Percentiles rank a stretch among this genome's conserved stretches.
These are phyloP conservation scores for Dictyostelium purpureum DNA, from an alignment of 78 protist species.

Conservation along the genomic window DNA sequence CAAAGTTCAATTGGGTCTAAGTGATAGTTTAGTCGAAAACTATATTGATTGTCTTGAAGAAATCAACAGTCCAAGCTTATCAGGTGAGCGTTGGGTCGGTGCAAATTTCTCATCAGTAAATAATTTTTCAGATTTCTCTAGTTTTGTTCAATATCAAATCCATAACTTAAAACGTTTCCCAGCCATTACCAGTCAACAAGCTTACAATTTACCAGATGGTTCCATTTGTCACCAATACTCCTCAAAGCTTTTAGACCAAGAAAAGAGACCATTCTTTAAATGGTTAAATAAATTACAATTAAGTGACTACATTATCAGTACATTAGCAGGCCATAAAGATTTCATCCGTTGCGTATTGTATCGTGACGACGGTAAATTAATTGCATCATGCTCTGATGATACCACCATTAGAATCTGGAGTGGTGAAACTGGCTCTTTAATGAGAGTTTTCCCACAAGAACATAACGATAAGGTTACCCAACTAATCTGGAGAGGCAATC, in stretches of 20 bases:
- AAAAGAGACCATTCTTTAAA: neutral
- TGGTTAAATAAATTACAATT: conserved; percentile 61
- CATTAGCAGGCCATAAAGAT: conserved; percentile 68
- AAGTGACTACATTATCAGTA: conserved; percentile 30
- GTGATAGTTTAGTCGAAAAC: conserved; percentile 21
- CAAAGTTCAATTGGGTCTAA: conserved; percentile 13
- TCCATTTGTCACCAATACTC: conserved; percentile 18
- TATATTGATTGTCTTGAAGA: neutral
- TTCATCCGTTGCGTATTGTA: conserved; percentile 34
- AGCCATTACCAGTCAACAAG: conserved; percentile 33
- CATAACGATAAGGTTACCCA: conserved; percentile 47
- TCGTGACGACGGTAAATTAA: conserved; percentile 28
- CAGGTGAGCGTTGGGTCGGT: conserved; percentile 71
- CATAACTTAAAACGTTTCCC: conserved; percentile 46
- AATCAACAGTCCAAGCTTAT: conserved; percentile 25
- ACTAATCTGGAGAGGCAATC: conserved; percentile 42
- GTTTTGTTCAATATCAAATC: conserved; percentile 49
- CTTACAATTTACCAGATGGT: conserved; percentile 63
- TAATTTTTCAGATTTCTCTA: conserved; percentile 31
- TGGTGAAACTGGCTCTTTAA: conserved; percentile 49
- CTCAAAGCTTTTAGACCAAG: neutral
- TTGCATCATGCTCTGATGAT: conserved; percentile 68
- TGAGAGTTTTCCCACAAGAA: conserved; percentile 49
- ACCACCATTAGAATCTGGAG: conserved; percentile 53
- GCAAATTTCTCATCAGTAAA: conserved; percentile 20